Evolutionary conservation across 2,329 filamentous ascomycete genomes (phyloP).

Genomic region (Xylaria polymorpha): DNA sequence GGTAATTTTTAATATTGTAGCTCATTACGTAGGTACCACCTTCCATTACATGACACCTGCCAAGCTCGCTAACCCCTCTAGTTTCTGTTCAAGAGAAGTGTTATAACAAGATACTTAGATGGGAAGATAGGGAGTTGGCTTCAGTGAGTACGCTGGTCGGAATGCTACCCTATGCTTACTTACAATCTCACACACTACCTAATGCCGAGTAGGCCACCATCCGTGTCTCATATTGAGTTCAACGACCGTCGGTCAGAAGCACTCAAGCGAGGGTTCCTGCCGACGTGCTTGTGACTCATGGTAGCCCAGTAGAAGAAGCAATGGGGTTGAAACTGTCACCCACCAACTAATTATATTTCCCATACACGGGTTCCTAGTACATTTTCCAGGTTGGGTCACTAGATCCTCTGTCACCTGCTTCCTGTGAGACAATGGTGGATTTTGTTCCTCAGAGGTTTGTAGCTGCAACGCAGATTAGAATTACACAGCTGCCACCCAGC

Average conservation of each 20-base stretch:
- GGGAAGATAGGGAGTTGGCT: neutral
- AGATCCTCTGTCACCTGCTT: neutral
- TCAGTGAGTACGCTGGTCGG: neutral
- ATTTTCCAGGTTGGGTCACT: constrained; percentile 8
- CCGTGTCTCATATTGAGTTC: neutral
- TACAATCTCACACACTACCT: neutral
- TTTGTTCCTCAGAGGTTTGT: neutral
- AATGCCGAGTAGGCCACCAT: neutral
- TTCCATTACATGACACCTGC: neutral
- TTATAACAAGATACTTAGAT: neutral
- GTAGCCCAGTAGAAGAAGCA: neutral
- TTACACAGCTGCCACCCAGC: neutral
- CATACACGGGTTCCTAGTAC: neutral
- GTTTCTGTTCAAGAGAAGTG: neutral
- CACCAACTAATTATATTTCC: neutral
- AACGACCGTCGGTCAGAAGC: constrained; percentile 2
- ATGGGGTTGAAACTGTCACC: constrained; percentile 19
- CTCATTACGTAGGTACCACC: too few species aligned
- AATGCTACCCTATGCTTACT: constrained; percentile 16
- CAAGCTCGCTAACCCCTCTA: neutral
- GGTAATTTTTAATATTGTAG: neutral
- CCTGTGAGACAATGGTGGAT: neutral
- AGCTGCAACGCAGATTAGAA: neutral
- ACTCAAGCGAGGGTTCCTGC: neutral
- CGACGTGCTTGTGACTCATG: neutral